Evolutionary conservation across 768 basidiomycete species (phyloP).

Genomic region (Kwoniella mangroviensis): DNA sequence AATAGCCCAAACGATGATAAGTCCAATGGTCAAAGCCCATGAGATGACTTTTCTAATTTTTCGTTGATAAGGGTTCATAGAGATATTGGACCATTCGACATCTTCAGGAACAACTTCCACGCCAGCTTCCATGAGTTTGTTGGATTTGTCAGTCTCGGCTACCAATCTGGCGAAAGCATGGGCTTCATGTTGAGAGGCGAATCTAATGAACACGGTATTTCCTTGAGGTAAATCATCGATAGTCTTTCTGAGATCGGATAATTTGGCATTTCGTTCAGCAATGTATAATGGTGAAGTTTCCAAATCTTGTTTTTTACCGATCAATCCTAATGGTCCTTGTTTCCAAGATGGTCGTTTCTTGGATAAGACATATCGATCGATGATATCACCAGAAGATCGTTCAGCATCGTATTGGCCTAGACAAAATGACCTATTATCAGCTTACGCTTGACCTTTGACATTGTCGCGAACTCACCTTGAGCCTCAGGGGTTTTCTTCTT

Average conservation of each 20-base stretch:
- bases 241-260: conserved; percentile 43
- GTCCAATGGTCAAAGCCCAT: conserved; percentile 55
- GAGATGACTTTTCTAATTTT: conserved; percentile 48
- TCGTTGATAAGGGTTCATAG: conserved; percentile 55
- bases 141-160: conserved; percentile 47
- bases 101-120: conserved; percentile 58
- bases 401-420: conserved; percentile 48
- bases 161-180: conserved; percentile 54
- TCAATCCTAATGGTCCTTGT: conserved; percentile 55
- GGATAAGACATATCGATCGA: conserved; percentile 48
- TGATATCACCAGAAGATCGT: conserved; percentile 16
- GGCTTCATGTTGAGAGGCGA: conserved; percentile 55
- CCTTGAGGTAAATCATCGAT: conserved; percentile 36
- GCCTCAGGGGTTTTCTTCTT: conserved; percentile 57
- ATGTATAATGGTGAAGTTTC: conserved; percentile 54
- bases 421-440: conserved; percentile 1
- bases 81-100: conserved; percentile 56
- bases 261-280: conserved; percentile 47
- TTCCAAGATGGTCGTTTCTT: conserved; percentile 57
- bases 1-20: conserved; percentile 58
- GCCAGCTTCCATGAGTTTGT: conserved; percentile 41
- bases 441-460: background rate
- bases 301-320: conserved; percentile 54
- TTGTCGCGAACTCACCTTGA: conserved; percentile 36
- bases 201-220: conserved; percentile 56